Percentiles rank a stretch among this genome's conserved stretches.
Evolutionary conservation across 208 protist genomes (phyloP).

Genomic region (Trypanosomatidae sp.): DNA sequence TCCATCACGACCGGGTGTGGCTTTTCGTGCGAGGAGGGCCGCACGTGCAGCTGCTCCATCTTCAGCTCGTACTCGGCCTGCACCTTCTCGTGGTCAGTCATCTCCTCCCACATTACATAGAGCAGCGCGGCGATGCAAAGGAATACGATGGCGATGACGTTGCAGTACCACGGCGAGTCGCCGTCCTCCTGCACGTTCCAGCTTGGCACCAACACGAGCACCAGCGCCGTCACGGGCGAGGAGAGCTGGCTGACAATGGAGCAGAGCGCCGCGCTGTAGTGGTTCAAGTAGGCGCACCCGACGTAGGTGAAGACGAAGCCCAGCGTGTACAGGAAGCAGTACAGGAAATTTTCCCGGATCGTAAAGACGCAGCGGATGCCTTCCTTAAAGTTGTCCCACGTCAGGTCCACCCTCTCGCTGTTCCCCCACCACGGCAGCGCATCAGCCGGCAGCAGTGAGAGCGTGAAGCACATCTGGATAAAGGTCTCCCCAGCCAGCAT

Average conservation of each 20-base stretch:
- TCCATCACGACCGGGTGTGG: too few species aligned
- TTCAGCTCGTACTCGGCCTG: constrained; percentile 63
- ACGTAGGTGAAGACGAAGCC: constrained; percentile 82
- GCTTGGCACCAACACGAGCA: constrained; percentile 67
- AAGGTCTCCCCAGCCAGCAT: constrained; percentile 77
- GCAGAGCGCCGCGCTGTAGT: constrained; percentile 82
- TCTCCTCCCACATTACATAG: constrained; percentile 81
- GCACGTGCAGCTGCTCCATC: constrained; percentile 42
- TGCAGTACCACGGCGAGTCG: constrained; percentile 72
- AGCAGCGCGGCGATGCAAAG: constrained; percentile 55
- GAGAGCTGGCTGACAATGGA: constrained; percentile 82
- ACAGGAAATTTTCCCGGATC: constrained; percentile 60
- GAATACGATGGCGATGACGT: constrained; percentile 60
- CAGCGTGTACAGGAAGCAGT: constrained; percentile 71
- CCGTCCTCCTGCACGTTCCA: constrained; percentile 65
- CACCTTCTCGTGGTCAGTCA: constrained; percentile 72
- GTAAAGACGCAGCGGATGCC: constrained; percentile 66
- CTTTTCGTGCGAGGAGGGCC: constrained; percentile 20
- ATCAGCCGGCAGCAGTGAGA: constrained; percentile 72
- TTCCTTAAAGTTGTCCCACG: constrained; percentile 69
- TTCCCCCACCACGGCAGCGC: constrained; percentile 79
- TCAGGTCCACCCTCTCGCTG: constrained; percentile 46
- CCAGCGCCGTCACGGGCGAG: constrained; percentile 68
- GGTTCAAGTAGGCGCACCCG: constrained; percentile 82
- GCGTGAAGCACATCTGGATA: constrained; percentile 63